Base-by-base conservation (phyloP, 2,329 filamentous ascomycete genomes). In the Orbilia javanica region DNA sequence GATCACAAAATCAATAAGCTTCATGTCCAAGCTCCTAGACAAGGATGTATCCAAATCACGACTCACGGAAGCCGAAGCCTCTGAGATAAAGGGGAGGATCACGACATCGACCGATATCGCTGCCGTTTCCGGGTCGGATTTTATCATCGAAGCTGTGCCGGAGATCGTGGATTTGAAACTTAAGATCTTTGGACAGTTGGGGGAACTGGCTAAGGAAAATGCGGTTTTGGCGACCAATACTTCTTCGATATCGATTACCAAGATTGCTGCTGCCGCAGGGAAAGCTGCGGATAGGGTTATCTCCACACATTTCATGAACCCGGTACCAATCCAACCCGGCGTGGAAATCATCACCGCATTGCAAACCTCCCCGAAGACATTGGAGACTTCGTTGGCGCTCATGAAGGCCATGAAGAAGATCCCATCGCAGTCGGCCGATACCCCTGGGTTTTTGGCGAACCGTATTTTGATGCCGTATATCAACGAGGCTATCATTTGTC, bases 261-360 rank as follows among this genome's bases (percentile, higher is more conserved):
- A 92, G 83, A 97, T 99, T 82, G 96, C 96, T 20, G 74, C 74
- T 2, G 94, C 96, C 2, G 90, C 94, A 8, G 95, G 95, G 0
- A 92, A 90, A 27, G 87, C 87, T 70, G 92, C 91, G 46, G 92
- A 93, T 50, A 91, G 96, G 57, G 96, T 99, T 8, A 90, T 99
- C 69, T 93, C 93, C 64, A 98, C 96, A 15, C 96, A 99, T 85
- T 99, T 99, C 85, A 99, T 99, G 96, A 99, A 99, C 87, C 96
- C 96, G 0, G 96, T 99, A 0, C 96, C 96, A 1, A 86, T 99
- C 34, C 96, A 98, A 84, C 97, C 97, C 85, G 96, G 96, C 65
- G 96, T 99, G 4, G 96, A 99, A 86, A 97, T 99, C 82, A 98
- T 99, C 84, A 91, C 92, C 64, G 96, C 94, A 31, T 87, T 99